A percentile compares a stretch with the other conserved stretches of the same genome.
phyloP scores from a whole-genome alignment of 2,329 filamentous ascomycete species.

The Aspergillus bombycis region DNA sequence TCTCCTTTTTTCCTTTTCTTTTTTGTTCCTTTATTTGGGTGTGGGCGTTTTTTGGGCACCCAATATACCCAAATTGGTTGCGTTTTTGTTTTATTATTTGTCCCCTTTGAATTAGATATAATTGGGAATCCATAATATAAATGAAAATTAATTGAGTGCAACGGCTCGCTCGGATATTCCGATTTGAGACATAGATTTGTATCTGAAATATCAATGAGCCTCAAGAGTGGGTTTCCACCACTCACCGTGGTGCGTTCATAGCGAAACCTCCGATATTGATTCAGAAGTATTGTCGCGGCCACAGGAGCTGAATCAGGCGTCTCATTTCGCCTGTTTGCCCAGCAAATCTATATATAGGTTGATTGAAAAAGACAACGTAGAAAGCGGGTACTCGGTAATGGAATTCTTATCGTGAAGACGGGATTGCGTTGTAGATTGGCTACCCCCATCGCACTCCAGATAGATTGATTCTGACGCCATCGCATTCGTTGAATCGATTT shows the following conservation, averaged over 20 bases:
- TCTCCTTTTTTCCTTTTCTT: not conserved
- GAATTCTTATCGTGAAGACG: not conserved
- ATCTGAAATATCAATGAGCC: not conserved
- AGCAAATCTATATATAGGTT: not conserved
- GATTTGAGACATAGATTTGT: not conserved
- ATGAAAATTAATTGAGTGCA: not conserved
- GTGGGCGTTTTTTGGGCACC: not conserved
- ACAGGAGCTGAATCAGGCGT: constrained; percentile 6
- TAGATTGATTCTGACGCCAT: not conserved
- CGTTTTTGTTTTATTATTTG: not conserved
- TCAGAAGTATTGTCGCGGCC: not conserved
- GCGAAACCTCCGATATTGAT: not conserved
- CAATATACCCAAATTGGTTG: not conserved
- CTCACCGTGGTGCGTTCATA: not conserved
- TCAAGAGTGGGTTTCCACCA: not conserved
- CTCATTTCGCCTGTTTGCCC: not conserved
- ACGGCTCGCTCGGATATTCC: not conserved
- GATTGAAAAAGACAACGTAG: not conserved
- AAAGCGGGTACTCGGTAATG: constrained; percentile 4
- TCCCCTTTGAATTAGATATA: not conserved
- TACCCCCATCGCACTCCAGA: not conserved
- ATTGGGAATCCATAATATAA: not conserved
- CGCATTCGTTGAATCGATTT: not conserved
- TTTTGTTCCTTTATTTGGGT: not conserved
- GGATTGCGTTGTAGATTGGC: not conserved